Percentiles rank a stretch among this genome's conserved stretches.
These are phyloP conservation scores for Pleurotus giganteus DNA, from an alignment of 768 basidiomycete species.

Conservation along the genomic window DNA sequence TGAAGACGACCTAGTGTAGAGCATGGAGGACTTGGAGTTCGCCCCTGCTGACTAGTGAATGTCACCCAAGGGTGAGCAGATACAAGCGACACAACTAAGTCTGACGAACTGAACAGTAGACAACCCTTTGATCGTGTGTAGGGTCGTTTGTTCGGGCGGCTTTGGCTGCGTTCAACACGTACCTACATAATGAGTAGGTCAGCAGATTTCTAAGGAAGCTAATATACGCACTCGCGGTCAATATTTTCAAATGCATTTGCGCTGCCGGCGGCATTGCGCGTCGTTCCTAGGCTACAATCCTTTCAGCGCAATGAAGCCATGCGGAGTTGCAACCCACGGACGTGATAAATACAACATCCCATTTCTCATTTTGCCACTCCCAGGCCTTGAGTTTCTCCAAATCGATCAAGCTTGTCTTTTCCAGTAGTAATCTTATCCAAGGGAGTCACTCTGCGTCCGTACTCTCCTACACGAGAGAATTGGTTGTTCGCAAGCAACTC, in stretches of 20 bases:
- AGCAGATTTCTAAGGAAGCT: neutral
- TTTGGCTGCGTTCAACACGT: conserved; percentile 71
- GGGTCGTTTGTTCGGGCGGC: conserved; percentile 54
- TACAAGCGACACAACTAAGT: neutral
- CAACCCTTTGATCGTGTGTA: conserved; percentile 49
- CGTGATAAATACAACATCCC: conserved; percentile 78
- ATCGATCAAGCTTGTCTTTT: conserved; percentile 65
- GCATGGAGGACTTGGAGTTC: conserved; percentile 42
- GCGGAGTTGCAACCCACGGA: conserved; percentile 29
- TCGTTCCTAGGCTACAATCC: conserved; percentile 60
- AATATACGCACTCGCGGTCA: conserved; percentile 60
- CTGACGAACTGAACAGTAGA: conserved; percentile 65
- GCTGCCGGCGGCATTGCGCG: conserved; percentile 56
- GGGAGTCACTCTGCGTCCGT: conserved; percentile 61
- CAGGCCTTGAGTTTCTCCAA: conserved; percentile 62
- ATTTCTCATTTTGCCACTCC: conserved; percentile 51
- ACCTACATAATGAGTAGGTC: conserved; percentile 36
- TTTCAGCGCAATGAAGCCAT: neutral
- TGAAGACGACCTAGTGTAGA: conserved; percentile 46
- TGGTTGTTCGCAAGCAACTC: conserved; percentile 57
- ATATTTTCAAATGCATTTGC: conserved; percentile 71
- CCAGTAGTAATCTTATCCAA: conserved; percentile 34
- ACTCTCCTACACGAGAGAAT: conserved; percentile 63
- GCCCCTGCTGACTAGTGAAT: conserved; percentile 49
- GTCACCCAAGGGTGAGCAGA: too few relatives aligned